A percentile compares a stretch with the other conserved stretches of the same genome.
phyloP scores from a whole-genome alignment of 2,329 filamentous ascomycete species.

The Pyrenochaeta sp. region DNA sequence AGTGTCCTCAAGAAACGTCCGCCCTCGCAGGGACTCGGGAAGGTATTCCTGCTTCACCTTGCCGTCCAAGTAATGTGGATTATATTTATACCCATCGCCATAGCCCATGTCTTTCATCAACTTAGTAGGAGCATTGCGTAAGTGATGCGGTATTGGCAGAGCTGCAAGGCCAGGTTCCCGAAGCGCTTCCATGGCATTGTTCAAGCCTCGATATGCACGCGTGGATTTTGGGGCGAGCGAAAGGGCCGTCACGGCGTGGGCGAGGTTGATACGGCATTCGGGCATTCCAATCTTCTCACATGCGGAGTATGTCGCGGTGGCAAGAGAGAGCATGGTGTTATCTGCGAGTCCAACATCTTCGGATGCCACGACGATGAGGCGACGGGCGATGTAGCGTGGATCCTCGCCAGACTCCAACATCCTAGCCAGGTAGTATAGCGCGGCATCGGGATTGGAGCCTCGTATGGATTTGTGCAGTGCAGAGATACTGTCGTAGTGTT shows the following conservation, averaged over 20 bases:
- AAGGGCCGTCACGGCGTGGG: conserved; percentile 84
- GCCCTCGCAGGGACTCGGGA: conserved; percentile 75
- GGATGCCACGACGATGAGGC: conserved; percentile 92
- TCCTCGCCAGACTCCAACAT: conserved; percentile 98
- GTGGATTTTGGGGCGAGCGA: conserved; percentile 85
- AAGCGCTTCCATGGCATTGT: conserved; percentile 79
- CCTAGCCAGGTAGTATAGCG: conserved; percentile 91
- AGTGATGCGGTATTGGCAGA: conserved; percentile 82
- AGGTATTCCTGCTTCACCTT: conserved; percentile 87
- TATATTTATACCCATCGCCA: conserved; percentile 94
- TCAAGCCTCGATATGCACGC: conserved; percentile 80
- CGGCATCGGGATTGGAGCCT: conserved; percentile 83
- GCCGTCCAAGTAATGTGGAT: conserved; percentile 86
- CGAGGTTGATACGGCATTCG: conserved; percentile 90
- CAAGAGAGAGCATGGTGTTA: conserved; percentile 80
- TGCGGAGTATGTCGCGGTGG: conserved; percentile 84
- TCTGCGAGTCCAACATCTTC: conserved; percentile 94
- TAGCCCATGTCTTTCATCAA: conserved; percentile 94
- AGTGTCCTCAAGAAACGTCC: conserved; percentile 77
- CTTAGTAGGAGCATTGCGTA: conserved; percentile 89
- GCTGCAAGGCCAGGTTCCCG: conserved; percentile 83
- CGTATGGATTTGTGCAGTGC: conserved; percentile 96
- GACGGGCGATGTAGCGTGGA: conserved; percentile 86
- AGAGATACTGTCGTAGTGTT: conserved; percentile 97
- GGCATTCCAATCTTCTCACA: conserved; percentile 95